Percentiles rank a stretch among this genome's conserved stretches.
Evolutionary conservation across 228 moss, liverwort and hornwort species (phyloP).

Genomic region (Sphagnum magellanicum): DNA sequence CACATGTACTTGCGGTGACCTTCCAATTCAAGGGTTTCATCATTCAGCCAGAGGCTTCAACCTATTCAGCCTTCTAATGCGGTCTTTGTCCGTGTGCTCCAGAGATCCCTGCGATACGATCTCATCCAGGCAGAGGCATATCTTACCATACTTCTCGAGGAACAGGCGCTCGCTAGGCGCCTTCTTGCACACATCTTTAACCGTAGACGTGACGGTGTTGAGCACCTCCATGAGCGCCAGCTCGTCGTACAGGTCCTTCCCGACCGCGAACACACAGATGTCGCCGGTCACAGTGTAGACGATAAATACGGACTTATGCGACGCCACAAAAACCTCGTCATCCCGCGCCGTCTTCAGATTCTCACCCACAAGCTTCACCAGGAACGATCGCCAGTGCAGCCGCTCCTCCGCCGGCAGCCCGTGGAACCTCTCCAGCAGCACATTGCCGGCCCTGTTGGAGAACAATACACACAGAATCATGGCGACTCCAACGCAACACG

Average conservation of each 20-base stretch:
- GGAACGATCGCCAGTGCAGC: conserved; percentile 75
- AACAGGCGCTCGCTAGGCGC: conserved; percentile 83
- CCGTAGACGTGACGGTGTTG: conserved; percentile 59
- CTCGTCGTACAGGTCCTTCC: conserved; percentile 87
- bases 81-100: conserved; percentile 91
- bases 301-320: conserved; percentile 84
- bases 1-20: too few relatives aligned
- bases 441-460: conserved; percentile 70
- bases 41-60: conserved; percentile 70
- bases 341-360: conserved; percentile 77
- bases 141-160: conserved; percentile 82
- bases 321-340: conserved; percentile 84
- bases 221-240: conserved; percentile 78
- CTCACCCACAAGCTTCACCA: conserved; percentile 74
- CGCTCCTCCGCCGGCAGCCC: conserved; percentile 78
- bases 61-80: conserved; percentile 67
- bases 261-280: conserved; percentile 70
- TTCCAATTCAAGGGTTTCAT: background rate
- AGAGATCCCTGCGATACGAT: conserved; percentile 79
- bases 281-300: conserved; percentile 81
- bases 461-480: conserved; percentile 80
- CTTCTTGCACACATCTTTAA: conserved; percentile 77
- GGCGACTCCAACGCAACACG: background rate
- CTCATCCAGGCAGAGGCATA: conserved; percentile 79
- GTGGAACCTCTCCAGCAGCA: conserved; percentile 80